Base-by-base conservation (phyloP, 345 rosid genomes). In the Corymbia maculata region DNA sequence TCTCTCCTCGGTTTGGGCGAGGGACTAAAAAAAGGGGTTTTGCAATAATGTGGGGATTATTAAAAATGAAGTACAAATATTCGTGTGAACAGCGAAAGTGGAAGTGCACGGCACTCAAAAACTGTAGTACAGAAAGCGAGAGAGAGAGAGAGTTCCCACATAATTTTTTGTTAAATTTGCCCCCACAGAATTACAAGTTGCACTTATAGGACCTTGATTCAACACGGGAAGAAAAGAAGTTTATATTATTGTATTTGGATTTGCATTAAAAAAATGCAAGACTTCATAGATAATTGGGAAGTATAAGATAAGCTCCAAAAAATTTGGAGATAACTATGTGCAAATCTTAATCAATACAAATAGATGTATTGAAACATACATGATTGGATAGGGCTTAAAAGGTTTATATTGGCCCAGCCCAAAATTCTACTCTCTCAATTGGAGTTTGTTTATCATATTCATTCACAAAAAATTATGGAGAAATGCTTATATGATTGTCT, bases 101-200 rank as follows among this genome's bases (percentile, higher is more conserved):
- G 53, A 13, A 51, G 53, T 51, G 14, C 53, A 51, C 53, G 17
- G 53, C 53, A 13, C 16, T 51, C 53, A n/a, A 51, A 14, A 51
- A 51, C 53, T 13, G 53, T 17, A 51, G 53, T 51, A 51, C 53
- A 51, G 52, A 13, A 16, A 51, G 52, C 13, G 52, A 51, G 52
- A 51, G 14, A 51, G 52, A 51, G 52, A 51, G 52, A 13, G 52
- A 51, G n/a, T n/a, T n/a, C n/a, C n/a, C n/a, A n/a, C n/a, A n/a
- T n/a, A n/a, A n/a, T n/a, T 53, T 21, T 53, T 0, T 2, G 0
- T 53, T 53, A 53, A 53, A 53, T 53, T 53, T 53, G 4, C 9
- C 57, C 57, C 57, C 0, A 53, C 24, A 7, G 6, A 19, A 53
- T 53, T 53, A 53, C 57, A 53, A 19, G 57, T 53, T 53, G 57